Evolutionary conservation across 805 yeast genomes (phyloP).

Genomic region (Kazachstania taianensis): DNA sequence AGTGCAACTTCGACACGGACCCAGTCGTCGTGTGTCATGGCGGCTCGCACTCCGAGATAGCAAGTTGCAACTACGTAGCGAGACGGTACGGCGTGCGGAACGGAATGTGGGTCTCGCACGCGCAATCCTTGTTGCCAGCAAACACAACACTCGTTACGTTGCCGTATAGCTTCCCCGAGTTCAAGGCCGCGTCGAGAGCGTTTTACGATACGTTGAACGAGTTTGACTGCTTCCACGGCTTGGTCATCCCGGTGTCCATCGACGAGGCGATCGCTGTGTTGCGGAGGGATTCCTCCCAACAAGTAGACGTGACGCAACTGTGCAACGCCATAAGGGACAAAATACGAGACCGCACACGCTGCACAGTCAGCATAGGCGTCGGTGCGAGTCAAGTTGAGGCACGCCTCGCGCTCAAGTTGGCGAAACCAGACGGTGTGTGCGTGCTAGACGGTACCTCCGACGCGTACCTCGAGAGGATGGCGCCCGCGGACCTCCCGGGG

Average conservation of each 20-base stretch:
- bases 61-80: conserved; percentile 87
- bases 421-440: conserved; percentile 70
- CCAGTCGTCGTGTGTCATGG: conserved; percentile 55
- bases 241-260: conserved; percentile 75
- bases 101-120: conserved; percentile 83
- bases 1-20: conserved; percentile 34
- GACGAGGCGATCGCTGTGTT: conserved; percentile 66
- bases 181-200: conserved; percentile 52
- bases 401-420: conserved; percentile 56
- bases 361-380: conserved; percentile 75
- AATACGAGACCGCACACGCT: conserved; percentile 39
- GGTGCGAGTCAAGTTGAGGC: conserved; percentile 68
- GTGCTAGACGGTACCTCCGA: conserved; percentile 27
- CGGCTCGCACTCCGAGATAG: conserved; percentile 53
- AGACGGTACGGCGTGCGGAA: conserved; percentile 67
- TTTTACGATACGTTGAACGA: conserved; percentile 49
- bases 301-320: conserved; percentile 13
- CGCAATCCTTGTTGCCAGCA: conserved; percentile 53
- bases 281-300: neutral
- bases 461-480: conserved; percentile 16
- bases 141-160: conserved; percentile 40
- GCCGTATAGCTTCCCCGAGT: conserved; percentile 64
- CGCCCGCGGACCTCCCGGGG: conserved; percentile 46
- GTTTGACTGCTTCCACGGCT: conserved; percentile 7
- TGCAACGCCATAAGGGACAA: conserved; percentile 29